A percentile compares a stretch with the other conserved stretches of the same genome.
Conservation (phyloP, 371 early-diverging fungal genomes). For the Lichtheimia ornata region DNA sequence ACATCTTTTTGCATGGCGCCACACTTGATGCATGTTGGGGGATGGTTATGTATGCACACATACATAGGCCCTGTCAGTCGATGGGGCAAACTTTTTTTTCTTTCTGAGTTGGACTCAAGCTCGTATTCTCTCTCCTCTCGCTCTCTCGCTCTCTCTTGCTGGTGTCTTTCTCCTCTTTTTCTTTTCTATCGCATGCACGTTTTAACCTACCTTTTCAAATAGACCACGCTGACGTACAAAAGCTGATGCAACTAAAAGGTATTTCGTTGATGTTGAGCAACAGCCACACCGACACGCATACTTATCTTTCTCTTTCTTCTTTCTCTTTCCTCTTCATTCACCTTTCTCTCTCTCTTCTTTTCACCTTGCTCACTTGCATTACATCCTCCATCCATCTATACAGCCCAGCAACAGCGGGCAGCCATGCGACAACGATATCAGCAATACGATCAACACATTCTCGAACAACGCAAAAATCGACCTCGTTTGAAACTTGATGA, state of each 20-base stretch:
- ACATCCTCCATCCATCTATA: not conserved
- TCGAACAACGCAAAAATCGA: slow-evolving; percentile 36
- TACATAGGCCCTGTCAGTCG: not conserved
- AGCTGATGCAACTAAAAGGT: slow-evolving; percentile 1
- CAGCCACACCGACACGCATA: too few species aligned
- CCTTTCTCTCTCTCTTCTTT: not conserved
- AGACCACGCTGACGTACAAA: slow-evolving; percentile 1
- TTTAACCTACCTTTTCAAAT: slow-evolving; percentile 2
- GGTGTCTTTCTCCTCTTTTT: too few species aligned
- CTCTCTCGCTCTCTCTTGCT: too few species aligned
- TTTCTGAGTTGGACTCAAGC: not conserved
- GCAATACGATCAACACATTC: slow-evolving; percentile 36
- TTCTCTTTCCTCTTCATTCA: not conserved
- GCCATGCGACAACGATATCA: slow-evolving; percentile 21
- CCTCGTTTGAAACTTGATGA: slow-evolving; percentile 67
- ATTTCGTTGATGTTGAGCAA: not conserved
- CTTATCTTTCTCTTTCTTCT: not conserved
- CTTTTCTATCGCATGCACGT: not conserved
- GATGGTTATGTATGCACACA: not conserved
- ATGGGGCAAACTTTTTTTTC: too few species aligned
- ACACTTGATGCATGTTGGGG: not conserved
- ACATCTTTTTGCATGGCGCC: not conserved
- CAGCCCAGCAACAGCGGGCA: slow-evolving; percentile 13
- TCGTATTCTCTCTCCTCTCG: too few species aligned
- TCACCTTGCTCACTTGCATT: not conserved